Evolutionary conservation across 2,329 filamentous ascomycete genomes (phyloP).

Genomic region (Juglanconis oblonga): DNA sequence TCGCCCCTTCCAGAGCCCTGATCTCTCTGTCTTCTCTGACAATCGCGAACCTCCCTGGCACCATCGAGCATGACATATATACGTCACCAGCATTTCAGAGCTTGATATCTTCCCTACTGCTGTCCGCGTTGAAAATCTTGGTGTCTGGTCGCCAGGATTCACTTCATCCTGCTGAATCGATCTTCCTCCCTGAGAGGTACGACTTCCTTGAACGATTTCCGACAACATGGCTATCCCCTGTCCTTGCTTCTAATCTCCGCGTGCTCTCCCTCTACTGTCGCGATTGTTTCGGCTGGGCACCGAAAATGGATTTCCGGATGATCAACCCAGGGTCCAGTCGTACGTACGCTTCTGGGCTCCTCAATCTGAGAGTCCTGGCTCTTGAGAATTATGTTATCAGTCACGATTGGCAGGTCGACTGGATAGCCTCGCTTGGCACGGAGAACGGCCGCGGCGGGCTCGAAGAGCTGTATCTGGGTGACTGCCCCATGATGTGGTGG

Average conservation of each 20-base stretch:
- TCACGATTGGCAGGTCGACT: slow-evolving; percentile 44
- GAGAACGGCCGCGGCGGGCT: slow-evolving; percentile 30
- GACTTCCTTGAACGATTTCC: slow-evolving; percentile 22
- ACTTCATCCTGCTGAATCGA: background rate
- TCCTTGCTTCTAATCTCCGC: slow-evolving; percentile 23
- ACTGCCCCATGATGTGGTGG: slow-evolving; percentile 35
- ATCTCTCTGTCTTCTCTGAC: slow-evolving; percentile 3
- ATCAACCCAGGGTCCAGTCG: slow-evolving; percentile 5
- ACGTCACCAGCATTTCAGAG: background rate
- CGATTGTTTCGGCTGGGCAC: slow-evolving; percentile 39
- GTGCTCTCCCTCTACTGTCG: slow-evolving; percentile 37
- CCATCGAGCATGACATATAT: background rate
- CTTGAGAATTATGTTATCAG: slow-evolving; percentile 40
- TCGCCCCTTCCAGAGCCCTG: background rate
- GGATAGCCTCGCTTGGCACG: slow-evolving; percentile 37
- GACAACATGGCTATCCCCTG: slow-evolving; percentile 21
- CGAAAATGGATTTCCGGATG: slow-evolving; percentile 32
- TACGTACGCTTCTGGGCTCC: slow-evolving; percentile 26
- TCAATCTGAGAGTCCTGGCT: slow-evolving; percentile 35
- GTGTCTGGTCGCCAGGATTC: background rate
- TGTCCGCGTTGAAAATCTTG: background rate
- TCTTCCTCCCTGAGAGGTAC: slow-evolving; percentile 14
- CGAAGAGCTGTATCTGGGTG: slow-evolving; percentile 38
- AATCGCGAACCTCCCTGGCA: slow-evolving; percentile 6
- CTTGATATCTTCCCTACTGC: background rate